A percentile compares a stretch with the other conserved stretches of the same genome.
These are phyloP conservation scores for Penicillium cosmopolitanum DNA, from an alignment of 495 filamentous ascomycete species.

Conservation along the genomic window DNA sequence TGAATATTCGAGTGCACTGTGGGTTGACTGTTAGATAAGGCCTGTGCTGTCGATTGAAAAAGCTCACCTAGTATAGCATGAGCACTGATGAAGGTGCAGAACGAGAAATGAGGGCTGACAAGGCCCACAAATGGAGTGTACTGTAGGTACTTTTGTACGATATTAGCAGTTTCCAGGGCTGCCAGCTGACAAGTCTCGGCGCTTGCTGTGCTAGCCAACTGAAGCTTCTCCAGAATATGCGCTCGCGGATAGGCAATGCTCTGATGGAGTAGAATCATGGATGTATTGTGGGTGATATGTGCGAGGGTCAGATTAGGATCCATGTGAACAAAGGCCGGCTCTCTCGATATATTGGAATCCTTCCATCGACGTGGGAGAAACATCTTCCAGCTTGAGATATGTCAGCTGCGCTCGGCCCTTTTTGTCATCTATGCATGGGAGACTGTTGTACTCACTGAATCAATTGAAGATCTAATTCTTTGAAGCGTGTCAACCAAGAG, in stretches of 20 bases:
- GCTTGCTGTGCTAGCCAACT: background rate
- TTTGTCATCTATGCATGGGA: too few species aligned
- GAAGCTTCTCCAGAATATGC: background rate
- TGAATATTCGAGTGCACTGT: background rate
- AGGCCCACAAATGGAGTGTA: conserved; percentile 5
- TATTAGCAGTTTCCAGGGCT: conserved; percentile 9
- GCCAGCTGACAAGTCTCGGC: conserved; percentile 17
- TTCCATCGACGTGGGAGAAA: conserved; percentile 44
- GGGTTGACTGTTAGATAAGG: background rate
- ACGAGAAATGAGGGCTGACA: conserved; percentile 11
- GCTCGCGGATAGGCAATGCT: conserved; percentile 17
- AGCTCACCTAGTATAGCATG: background rate
- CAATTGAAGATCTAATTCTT: conserved; percentile 22
- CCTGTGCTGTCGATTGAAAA: background rate
- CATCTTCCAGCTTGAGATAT: conserved; percentile 41
- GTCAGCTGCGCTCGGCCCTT: background rate
- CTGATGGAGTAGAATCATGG: conserved; percentile 22
- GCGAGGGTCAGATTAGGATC: conserved; percentile 25
- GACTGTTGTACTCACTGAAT: conserved; percentile 11
- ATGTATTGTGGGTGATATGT: conserved; percentile 20
- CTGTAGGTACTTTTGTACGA: conserved; percentile 9
- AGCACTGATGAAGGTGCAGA: conserved; percentile 9
- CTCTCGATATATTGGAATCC: conserved; percentile 12
- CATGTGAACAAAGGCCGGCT: conserved; percentile 4
- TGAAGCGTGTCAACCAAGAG: conserved; percentile 38